Conservation (phyloP, 164 flowering plant genomes). For the Chimonanthus salicifolius region DNA sequence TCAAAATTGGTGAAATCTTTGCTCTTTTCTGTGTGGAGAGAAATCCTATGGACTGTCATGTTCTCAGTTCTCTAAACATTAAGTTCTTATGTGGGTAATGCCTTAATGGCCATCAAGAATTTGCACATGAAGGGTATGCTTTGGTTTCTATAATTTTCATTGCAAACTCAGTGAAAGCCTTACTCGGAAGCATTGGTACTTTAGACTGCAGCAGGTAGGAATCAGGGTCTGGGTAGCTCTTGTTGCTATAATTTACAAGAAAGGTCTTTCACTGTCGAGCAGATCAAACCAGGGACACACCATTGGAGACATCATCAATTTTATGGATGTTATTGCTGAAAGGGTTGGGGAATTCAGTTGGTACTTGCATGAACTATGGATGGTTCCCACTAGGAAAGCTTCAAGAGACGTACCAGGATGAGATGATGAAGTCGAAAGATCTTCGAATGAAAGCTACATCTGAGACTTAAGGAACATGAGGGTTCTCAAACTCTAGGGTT, state of each 20-base stretch:
- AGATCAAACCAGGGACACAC: conserved; percentile 54
- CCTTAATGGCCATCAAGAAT: conserved; percentile 38
- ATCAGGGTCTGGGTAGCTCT: conserved; percentile 41
- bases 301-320: conserved; percentile 64
- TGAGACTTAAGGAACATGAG: conserved; percentile 79
- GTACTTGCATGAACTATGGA: conserved; percentile 67
- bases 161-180: conserved; percentile 60
- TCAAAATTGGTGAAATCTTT: conserved; percentile 44
- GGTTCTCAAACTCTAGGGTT: conserved; percentile 72
- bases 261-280: conserved; percentile 56
- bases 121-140: conserved; percentile 40
- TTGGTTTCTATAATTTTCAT: conserved; percentile 46
- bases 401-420: conserved; percentile 42
- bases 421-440: conserved; percentile 67
- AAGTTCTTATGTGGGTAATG: conserved; percentile 63
- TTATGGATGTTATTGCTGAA: conserved; percentile 73
- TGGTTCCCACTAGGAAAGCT: conserved; percentile 52
- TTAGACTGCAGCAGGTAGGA: conserved; percentile 44
- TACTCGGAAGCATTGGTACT: conserved; percentile 54
- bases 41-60: conserved; percentile 34
- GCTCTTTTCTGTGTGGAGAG: conserved; percentile 36
- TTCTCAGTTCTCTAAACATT: conserved; percentile 28
- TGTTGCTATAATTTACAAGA: conserved; percentile 45
- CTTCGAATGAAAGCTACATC: conserved; percentile 64
- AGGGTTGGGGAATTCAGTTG: conserved; percentile 51